These are phyloP conservation scores for Entomortierella chlamydospora DNA, from an alignment of 192 early-diverging fungal species.

Conservation along the genomic window DNA sequence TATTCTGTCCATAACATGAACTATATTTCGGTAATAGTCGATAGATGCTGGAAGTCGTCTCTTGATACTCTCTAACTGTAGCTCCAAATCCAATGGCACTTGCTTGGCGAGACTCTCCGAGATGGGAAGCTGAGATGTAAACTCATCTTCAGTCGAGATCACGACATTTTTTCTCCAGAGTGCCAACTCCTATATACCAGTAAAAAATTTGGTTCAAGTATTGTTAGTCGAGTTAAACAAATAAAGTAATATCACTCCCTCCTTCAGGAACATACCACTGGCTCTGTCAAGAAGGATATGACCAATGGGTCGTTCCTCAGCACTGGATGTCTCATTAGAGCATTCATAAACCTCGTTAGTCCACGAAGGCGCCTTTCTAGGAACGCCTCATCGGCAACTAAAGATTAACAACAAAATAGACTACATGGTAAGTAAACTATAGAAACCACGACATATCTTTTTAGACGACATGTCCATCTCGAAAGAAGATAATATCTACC, in stretches of 20 bases:
- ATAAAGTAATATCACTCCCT: not conserved
- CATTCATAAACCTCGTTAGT: slow-evolving; percentile 75
- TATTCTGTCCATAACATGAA: slow-evolving; percentile 70
- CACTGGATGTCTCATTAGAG: slow-evolving; percentile 80
- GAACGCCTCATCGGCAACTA: slow-evolving; percentile 71
- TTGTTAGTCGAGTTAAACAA: not conserved
- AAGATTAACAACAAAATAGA: slow-evolving; percentile 3
- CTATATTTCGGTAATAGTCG: slow-evolving; percentile 67
- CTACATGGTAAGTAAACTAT: not conserved
- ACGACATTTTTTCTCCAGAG: slow-evolving; percentile 65
- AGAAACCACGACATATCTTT: not conserved
- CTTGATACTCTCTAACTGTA: slow-evolving; percentile 58
- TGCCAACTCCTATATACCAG: slow-evolving; percentile 64
- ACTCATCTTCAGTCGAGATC: slow-evolving; percentile 68
- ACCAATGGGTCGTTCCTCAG: slow-evolving; percentile 70
- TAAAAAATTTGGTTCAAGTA: not conserved
- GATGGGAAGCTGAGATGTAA: slow-evolving; percentile 35
- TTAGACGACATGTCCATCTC: too few relatives aligned
- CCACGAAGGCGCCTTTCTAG: slow-evolving; percentile 77
- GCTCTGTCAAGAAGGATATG: slow-evolving; percentile 73
- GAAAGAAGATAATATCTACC: too few relatives aligned
- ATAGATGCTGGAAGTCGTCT: slow-evolving; percentile 57
- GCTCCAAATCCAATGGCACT: slow-evolving; percentile 59
- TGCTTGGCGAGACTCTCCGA: slow-evolving; percentile 23
- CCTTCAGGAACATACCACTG: slow-evolving; percentile 53